A percentile compares a stretch with the other conserved stretches of the same genome.
Evolutionary conservation across 73 alveolate species (phyloP).

Genomic region (Uronychia binucleata): DNA sequence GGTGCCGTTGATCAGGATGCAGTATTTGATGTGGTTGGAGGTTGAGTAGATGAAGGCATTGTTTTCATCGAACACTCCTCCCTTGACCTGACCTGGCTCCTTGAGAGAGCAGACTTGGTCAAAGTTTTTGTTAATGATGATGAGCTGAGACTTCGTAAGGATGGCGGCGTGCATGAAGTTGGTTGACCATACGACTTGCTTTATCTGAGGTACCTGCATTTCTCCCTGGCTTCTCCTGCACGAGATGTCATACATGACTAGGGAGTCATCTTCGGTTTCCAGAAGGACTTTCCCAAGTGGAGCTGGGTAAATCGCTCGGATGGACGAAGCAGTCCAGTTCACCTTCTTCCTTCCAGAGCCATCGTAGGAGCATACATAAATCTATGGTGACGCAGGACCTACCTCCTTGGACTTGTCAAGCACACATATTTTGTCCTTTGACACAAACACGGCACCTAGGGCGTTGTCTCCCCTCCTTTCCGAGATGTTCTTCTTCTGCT

Average conservation of each 20-base stretch:
- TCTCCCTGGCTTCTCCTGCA: conserved; percentile 79
- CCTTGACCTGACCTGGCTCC: conserved; percentile 88
- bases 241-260: conserved; percentile 87
- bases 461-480: conserved; percentile 54
- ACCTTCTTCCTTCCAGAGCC: conserved; percentile 12
- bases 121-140: conserved; percentile 82
- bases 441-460: conserved; percentile 46
- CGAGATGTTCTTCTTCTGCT: conserved; percentile 5
- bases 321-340: conserved; percentile 35
- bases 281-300: conserved; percentile 81
- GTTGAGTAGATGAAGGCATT: conserved; percentile 95
- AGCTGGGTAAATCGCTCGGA: conserved; percentile 74
- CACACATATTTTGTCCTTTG: conserved; percentile 61
- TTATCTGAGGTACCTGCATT: conserved; percentile 73
- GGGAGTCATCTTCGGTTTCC: conserved; percentile 63
- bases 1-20: conserved; percentile 74
- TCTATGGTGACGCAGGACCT: no score
- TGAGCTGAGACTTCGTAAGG: conserved; percentile 76
- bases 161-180: conserved; percentile 87
- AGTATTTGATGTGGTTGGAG: conserved; percentile 90
- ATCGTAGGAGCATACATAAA: conserved; percentile 42
- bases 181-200: conserved; percentile 85
- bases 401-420: conserved; percentile 38
- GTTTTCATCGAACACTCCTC: conserved; percentile 94
- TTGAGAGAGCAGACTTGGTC: conserved; percentile 77